Percentiles rank a stretch among this genome's conserved stretches.
These are phyloP conservation scores for Plenodomus biglobosus DNA, from an alignment of 2,329 filamentous ascomycete genomes.

Conservation along the genomic window DNA sequence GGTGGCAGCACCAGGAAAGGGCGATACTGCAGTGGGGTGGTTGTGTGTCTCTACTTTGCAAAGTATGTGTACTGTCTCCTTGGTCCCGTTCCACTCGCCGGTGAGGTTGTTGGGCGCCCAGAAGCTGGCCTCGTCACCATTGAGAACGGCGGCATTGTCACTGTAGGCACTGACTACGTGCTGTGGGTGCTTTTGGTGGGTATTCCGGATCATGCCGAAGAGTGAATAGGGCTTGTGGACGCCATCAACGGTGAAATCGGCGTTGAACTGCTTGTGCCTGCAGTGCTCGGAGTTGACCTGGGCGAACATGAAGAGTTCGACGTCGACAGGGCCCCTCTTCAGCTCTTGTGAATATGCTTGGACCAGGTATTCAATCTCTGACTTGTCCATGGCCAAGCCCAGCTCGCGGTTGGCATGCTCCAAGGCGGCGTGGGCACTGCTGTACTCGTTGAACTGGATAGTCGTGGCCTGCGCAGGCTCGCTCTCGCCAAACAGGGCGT, in stretches of 20 bases:
- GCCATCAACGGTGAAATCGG: constrained; percentile 92
- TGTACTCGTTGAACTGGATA: constrained; percentile 67
- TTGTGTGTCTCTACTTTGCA: constrained; percentile 98
- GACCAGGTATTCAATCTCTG: constrained; percentile 93
- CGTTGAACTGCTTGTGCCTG: constrained; percentile 90
- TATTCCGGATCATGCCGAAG: constrained; percentile 96
- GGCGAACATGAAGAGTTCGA: constrained; percentile 98
- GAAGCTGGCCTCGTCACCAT: constrained; percentile 70
- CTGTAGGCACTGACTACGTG: constrained; percentile 95
- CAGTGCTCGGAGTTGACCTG: constrained; percentile 99
- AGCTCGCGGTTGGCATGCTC: constrained; percentile 80
- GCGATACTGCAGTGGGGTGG: constrained; percentile 93
- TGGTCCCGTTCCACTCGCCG: constrained; percentile 83
- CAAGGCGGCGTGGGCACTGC: constrained; percentile 69
- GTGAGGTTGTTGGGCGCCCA: constrained; percentile 89
- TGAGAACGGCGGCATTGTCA: constrained; percentile 92
- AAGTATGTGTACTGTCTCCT: constrained; percentile 83
- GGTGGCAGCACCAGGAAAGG: constrained; percentile 89
- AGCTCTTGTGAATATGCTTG: constrained; percentile 71
- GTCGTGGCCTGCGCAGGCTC: constrained; percentile 67
- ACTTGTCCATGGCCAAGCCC: constrained; percentile 82
- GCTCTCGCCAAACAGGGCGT: constrained; percentile 76
- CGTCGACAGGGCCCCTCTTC: constrained; percentile 73
- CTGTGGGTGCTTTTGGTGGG: constrained; percentile 74
- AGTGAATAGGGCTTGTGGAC: constrained; percentile 75